Conservation (phyloP, 225 moss, liverwort and hornwort genomes). For the Ulota crispa region DNA sequence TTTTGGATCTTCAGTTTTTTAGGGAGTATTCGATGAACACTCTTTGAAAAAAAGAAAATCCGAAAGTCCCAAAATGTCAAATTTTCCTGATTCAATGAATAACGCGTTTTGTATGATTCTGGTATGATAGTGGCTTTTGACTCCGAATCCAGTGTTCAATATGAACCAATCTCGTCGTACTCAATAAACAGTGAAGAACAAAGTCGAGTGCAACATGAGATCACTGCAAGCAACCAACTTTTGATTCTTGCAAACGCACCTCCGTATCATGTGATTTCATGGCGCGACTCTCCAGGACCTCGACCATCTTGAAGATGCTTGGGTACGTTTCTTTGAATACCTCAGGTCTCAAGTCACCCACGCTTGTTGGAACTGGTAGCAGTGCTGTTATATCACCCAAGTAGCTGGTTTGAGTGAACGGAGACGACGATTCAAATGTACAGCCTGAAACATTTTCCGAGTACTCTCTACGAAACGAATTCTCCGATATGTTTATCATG, state of each 20-base stretch:
- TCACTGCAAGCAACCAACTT: not conserved
- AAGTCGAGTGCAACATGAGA: not conserved
- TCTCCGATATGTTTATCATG: not conserved
- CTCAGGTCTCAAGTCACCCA: conserved; percentile 18
- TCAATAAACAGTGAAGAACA: not conserved
- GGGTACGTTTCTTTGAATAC: conserved; percentile 40
- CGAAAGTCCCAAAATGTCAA: too few relatives aligned
- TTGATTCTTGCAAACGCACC: conserved; percentile 13
- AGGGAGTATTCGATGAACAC: too few relatives aligned
- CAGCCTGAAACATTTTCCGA: conserved; percentile 31
- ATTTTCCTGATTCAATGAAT: too few relatives aligned
- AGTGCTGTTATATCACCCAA: not conserved
- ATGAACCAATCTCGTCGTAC: not conserved
- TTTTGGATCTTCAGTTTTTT: too few relatives aligned
- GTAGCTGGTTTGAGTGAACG: conserved; percentile 1
- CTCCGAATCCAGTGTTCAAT: not conserved
- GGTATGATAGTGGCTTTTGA: not conserved
- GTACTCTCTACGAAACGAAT: conserved; percentile 10
- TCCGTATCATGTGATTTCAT: conserved; percentile 29
- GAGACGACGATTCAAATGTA: conserved; percentile 21
- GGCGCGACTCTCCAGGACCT: conserved; percentile 45
- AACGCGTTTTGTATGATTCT: not conserved
- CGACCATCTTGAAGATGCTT: conserved; percentile 46
- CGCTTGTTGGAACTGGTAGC: conserved; percentile 19
- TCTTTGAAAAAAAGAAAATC: too few relatives aligned